phyloP scores from a whole-genome alignment of 108 stramenopile species.

The Cyclotella sp. region DNA sequence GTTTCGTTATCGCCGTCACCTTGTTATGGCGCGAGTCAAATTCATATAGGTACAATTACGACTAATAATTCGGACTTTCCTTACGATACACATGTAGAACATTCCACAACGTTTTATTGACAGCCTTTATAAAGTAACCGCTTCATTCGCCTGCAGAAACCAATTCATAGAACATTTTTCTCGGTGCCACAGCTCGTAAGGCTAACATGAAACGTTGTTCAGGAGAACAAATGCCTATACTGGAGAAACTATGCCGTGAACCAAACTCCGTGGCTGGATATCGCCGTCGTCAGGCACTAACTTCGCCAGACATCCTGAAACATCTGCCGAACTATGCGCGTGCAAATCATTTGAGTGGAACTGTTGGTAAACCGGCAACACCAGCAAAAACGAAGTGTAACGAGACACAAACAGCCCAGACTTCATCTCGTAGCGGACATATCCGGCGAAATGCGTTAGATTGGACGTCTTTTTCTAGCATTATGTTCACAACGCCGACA shows the following conservation, averaged over 20 bases:
- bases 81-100: too few relatives aligned
- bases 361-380: not conserved
- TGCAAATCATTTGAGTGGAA: slow-evolving; percentile 5
- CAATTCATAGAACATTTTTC: too few relatives aligned
- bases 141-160: too few relatives aligned
- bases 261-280: not conserved
- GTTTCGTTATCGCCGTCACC: too few relatives aligned
- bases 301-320: not conserved
- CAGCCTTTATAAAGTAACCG: too few relatives aligned
- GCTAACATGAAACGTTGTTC: too few relatives aligned
- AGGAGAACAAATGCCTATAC: not conserved
- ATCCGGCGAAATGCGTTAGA: not conserved
- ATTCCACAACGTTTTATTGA: too few relatives aligned
- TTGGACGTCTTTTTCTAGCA: not conserved
- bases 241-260: not conserved
- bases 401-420: not conserved
- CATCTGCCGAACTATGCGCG: not conserved
- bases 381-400: not conserved
- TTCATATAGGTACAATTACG: too few relatives aligned
- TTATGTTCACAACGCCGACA: too few relatives aligned
- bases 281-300: not conserved
- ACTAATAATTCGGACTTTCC: too few relatives aligned
- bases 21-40: too few relatives aligned
- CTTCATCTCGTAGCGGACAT: not conserved
- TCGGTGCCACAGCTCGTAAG: too few relatives aligned